Evolutionary conservation across 2,329 filamentous ascomycete species (phyloP).

Genomic region (Daldinia sp.): DNA sequence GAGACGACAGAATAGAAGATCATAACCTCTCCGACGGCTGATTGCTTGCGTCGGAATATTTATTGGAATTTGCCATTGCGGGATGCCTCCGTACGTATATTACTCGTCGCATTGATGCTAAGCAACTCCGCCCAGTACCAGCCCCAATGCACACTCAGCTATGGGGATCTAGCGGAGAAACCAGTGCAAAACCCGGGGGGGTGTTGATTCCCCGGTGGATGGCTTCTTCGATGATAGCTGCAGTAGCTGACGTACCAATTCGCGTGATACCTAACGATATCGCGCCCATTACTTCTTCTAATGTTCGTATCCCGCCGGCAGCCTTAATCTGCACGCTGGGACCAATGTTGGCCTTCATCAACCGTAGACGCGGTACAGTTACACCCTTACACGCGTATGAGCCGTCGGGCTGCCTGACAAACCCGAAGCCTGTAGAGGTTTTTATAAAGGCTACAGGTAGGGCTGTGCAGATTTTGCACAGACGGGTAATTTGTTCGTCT

Average conservation of each 20-base stretch:
- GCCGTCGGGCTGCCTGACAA: conserved; percentile 62
- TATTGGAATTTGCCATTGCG: neutral
- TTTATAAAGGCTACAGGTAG: conserved; percentile 65
- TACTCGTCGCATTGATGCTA: too few relatives aligned
- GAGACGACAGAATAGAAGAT: neutral
- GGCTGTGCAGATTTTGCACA: conserved; percentile 64
- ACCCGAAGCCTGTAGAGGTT: conserved; percentile 68
- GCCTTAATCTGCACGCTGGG: conserved; percentile 63
- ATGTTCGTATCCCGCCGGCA: conserved; percentile 63
- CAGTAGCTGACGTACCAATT: conserved; percentile 64
- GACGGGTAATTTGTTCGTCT: conserved; percentile 57
- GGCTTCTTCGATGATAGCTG: conserved; percentile 64
- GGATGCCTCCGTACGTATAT: too few relatives aligned
- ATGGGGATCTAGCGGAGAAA: conserved; percentile 3
- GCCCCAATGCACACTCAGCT: too few relatives aligned
- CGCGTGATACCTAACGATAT: conserved; percentile 63
- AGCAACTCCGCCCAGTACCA: too few relatives aligned
- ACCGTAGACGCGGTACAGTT: conserved; percentile 58
- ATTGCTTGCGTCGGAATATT: neutral
- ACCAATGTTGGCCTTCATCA: conserved; percentile 60
- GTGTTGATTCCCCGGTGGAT: conserved; percentile 47
- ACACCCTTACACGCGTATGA: conserved; percentile 63
- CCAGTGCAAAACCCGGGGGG: conserved; percentile 16
- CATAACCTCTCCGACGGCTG: neutral
- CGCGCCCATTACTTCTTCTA: conserved; percentile 64